Conservation (phyloP, 129 eudicot species). For the Tanacetum coccineum region DNA sequence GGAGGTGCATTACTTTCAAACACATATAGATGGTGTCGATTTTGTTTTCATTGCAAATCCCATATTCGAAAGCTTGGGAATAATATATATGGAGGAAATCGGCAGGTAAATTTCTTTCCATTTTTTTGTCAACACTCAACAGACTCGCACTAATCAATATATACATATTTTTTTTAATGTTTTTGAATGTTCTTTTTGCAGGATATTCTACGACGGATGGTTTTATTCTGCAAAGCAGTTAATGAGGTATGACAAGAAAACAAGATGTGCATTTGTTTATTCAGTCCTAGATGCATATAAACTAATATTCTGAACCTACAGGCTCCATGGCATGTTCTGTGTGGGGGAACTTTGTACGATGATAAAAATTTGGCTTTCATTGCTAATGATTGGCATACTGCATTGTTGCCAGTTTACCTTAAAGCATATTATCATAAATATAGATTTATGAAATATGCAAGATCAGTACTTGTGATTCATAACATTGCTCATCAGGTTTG, state of each 20-base stretch:
- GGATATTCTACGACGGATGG: slow-evolving; percentile 91
- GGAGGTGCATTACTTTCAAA: slow-evolving; percentile 83
- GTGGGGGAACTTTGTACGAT: slow-evolving; percentile 90
- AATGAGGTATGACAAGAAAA: slow-evolving; percentile 62
- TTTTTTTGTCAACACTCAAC: too few relatives aligned
- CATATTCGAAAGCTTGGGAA: slow-evolving; percentile 56
- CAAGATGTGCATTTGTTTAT: not conserved
- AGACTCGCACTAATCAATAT: too few relatives aligned
- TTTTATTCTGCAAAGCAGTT: slow-evolving; percentile 94
- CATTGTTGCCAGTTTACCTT: slow-evolving; percentile 84
- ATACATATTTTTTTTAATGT: too few relatives aligned
- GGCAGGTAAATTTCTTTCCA: slow-evolving; percentile 48
- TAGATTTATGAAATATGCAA: slow-evolving; percentile 74
- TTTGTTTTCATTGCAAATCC: slow-evolving; percentile 83
- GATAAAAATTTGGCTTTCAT: slow-evolving; percentile 93
- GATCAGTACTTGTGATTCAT: slow-evolving; percentile 90
- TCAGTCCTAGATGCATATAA: slow-evolving; percentile 4
- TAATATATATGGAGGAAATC: slow-evolving; percentile 87
- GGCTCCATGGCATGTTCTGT: slow-evolving; percentile 95
- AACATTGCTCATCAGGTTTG: slow-evolving; percentile 89
- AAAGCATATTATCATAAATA: slow-evolving; percentile 95
- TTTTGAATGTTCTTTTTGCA: slow-evolving; percentile 26
- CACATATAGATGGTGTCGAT: slow-evolving; percentile 89
- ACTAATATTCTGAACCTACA: slow-evolving; percentile 27
- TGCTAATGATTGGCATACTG: slow-evolving; percentile 99